Percentiles rank a stretch among this genome's conserved stretches.
phyloP scores from a whole-genome alignment of 2,329 filamentous ascomycete genomes.

The Botrytis byssoidea region DNA sequence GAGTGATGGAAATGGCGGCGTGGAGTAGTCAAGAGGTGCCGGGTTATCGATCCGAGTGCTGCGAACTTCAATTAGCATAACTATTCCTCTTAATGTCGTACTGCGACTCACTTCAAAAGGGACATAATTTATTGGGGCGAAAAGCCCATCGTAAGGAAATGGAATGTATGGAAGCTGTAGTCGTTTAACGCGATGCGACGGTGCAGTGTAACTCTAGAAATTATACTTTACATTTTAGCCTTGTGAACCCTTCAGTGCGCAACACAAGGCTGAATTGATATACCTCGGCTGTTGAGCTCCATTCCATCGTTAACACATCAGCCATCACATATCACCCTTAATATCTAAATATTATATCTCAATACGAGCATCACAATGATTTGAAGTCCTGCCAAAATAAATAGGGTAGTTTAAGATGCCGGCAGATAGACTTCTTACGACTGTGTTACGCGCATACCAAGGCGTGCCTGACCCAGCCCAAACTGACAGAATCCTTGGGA shows the following conservation, averaged over 20 bases:
- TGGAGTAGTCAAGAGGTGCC: slow-evolving; percentile 51
- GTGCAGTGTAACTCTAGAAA: slow-evolving; percentile 4
- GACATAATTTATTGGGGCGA: slow-evolving; percentile 21
- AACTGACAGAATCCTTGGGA: slow-evolving; percentile 44
- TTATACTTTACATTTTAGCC: background rate
- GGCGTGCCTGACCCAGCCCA: slow-evolving; percentile 30
- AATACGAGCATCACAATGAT: background rate
- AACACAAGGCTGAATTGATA: slow-evolving; percentile 6
- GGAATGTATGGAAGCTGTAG: background rate
- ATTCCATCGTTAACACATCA: slow-evolving; percentile 8
- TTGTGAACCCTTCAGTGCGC: background rate
- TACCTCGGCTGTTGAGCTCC: slow-evolving; percentile 6
- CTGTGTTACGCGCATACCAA: slow-evolving; percentile 39
- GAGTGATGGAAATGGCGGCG: slow-evolving; percentile 64
- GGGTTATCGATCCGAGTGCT: slow-evolving; percentile 33
- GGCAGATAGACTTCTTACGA: slow-evolving; percentile 38
- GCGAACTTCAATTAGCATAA: slow-evolving; percentile 19
- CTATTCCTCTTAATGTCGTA: background rate
- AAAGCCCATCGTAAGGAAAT: background rate
- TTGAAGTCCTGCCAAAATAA: background rate
- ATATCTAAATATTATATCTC: background rate
- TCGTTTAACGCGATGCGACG: background rate
- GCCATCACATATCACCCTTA: background rate
- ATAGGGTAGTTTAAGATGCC: slow-evolving; percentile 28
- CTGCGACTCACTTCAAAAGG: slow-evolving; percentile 27